Percentiles rank a stretch among this genome's conserved stretches.
These are phyloP conservation scores for Akanthomyces muscarius DNA, from an alignment of 2,329 filamentous ascomycete species.

Conservation along the genomic window DNA sequence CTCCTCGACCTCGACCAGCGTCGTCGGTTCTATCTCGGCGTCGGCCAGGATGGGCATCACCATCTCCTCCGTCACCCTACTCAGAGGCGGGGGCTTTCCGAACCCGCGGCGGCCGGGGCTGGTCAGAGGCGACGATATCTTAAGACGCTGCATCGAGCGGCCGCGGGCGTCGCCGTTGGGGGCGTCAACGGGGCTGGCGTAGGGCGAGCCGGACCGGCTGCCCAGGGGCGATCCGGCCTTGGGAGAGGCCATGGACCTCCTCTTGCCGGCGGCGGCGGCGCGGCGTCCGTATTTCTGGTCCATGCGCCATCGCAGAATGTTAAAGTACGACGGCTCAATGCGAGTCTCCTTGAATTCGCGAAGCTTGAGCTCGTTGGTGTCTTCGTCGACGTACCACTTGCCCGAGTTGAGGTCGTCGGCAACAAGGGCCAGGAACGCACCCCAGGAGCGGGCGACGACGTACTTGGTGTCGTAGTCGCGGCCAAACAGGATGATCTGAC, in stretches of 20 bases:
- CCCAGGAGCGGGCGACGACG: conserved; percentile 90
- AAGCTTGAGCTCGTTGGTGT: conserved; percentile 84
- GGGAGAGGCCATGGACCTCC: conserved; percentile 47
- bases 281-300: conserved; percentile 89
- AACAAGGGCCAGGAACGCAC: conserved; percentile 75
- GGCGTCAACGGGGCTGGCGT: conserved; percentile 60
- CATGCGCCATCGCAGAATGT: conserved; percentile 90
- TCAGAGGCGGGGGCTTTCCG: conserved; percentile 67
- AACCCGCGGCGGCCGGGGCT: conserved; percentile 64
- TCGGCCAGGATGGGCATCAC: conserved; percentile 37
- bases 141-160: conserved; percentile 66
- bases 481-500: conserved; percentile 93
- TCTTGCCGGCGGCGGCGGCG: conserved; percentile 39
- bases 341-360: conserved; percentile 85
- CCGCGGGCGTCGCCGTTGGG: conserved; percentile 67
- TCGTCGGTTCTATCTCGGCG: conserved; percentile 40
- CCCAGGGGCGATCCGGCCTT: conserved; percentile 44
- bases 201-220: conserved; percentile 54
- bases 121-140: conserved; percentile 56
- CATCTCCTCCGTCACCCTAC: conserved; percentile 69
- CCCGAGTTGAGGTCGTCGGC: conserved; percentile 88
- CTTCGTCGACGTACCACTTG: conserved; percentile 90
- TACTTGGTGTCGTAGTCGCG: conserved; percentile 99
- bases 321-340: conserved; percentile 89
- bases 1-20: conserved; percentile 55